Percentiles rank a stretch among this genome's conserved stretches.
phyloP scores from a whole-genome alignment of 2,329 filamentous ascomycete species.

The Colletotrichum liaoningense region DNA sequence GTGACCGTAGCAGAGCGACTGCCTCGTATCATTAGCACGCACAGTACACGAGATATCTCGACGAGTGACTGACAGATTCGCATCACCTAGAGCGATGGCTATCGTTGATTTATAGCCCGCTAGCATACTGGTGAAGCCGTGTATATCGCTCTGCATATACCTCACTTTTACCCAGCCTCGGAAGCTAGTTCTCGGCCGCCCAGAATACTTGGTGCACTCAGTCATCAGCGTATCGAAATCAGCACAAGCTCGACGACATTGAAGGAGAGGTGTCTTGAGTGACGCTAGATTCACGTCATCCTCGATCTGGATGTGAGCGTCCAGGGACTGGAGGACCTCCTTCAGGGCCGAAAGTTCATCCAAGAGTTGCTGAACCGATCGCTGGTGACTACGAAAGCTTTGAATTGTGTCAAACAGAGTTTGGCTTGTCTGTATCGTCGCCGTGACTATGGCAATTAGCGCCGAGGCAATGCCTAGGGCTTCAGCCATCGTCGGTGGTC shows the following conservation, averaged over 20 bases:
- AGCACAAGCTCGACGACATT: constrained; percentile 1
- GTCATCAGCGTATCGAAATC: not conserved
- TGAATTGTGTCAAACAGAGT: no score
- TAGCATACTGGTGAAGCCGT: constrained; percentile 14
- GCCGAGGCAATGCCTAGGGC: no score
- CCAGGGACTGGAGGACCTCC: not conserved
- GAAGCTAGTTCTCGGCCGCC: constrained; percentile 8
- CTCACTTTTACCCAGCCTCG: constrained; percentile 14
- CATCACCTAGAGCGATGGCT: not conserved
- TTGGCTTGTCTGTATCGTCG: no score
- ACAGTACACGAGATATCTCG: not conserved
- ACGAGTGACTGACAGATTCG: constrained; percentile 1
- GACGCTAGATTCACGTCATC: not conserved
- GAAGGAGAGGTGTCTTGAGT: constrained; percentile 6
- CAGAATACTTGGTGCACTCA: constrained; percentile 13
- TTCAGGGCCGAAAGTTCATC: not conserved
- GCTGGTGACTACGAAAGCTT: no score
- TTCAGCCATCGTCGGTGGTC: no score
- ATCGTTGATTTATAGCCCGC: constrained; percentile 22
- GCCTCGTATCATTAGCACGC: not conserved
- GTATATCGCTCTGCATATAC: constrained; percentile 20
- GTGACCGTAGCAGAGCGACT: constrained; percentile 2
- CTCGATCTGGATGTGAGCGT: not conserved
- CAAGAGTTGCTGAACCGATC: no score
- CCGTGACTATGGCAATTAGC: no score